Base-by-base conservation (phyloP, 768 basidiomycete genomes). In the Tephrocybe sp. region DNA sequence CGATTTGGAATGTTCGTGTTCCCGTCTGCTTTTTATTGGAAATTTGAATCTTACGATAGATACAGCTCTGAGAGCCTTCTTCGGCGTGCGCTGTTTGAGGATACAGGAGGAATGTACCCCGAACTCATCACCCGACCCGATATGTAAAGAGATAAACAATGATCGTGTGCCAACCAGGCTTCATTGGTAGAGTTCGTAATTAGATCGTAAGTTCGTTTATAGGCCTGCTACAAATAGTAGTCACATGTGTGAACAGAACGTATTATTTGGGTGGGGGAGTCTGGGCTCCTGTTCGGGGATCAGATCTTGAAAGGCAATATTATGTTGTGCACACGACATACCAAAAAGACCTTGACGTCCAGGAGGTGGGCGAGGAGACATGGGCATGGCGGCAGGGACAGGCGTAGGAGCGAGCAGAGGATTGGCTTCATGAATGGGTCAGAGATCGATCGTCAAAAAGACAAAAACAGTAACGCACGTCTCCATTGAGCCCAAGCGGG, bases 111-210 rank as follows among this genome's bases (percentile, higher is more conserved):
- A 61, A 92, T 91, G 88, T 93, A 91, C 65, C 94, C 94, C 2
- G 95, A 98, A 60, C 79, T 98, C 24, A 86, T 98, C 61, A 97
- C 95, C 5, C 83, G 94, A 18, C 89, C 93, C 0, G 95, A 97
- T 61, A 87, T 98, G n/a, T n/a, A n/a, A n/a, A n/a, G n/a, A n/a
- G n/a, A n/a, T n/a, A n/a, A n/a, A n/a, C n/a, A n/a, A n/a, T n/a
- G n/a, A n/a, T n/a, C n/a, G n/a, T n/a, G n/a, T n/a, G n/a, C n/a
- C n/a, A n/a, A n/a, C n/a, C n/a, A n/a, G n/a, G n/a, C n/a, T n/a
- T n/a, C n/a, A n/a, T n/a, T n/a, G n/a, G n/a, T n/a, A n/a, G n/a
- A n/a, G n/a, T n/a, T n/a, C n/a, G n/a, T n/a, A n/a, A n/a, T n/a
- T n/a, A n/a, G n/a, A n/a, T n/a, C n/a, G n/a, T n/a, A n/a, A n/a